Percentiles rank a stretch among this genome's conserved stretches.
Conservation (phyloP, 2,329 filamentous ascomycete genomes). For the Neonectria sp. region DNA sequence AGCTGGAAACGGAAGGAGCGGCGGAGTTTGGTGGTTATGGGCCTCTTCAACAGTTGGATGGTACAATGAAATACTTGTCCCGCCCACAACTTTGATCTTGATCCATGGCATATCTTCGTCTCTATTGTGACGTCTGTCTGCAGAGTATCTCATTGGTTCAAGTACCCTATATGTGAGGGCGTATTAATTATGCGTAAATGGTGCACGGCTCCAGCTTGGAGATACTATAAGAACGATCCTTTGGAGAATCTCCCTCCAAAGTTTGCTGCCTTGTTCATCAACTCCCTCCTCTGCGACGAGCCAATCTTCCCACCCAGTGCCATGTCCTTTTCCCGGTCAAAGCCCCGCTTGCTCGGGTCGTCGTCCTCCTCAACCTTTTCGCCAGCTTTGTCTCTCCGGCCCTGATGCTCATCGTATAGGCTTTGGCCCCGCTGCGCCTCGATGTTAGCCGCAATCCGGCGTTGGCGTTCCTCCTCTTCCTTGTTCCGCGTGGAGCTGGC, state of each 20-base stretch:
- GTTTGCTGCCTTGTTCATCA: constrained; percentile 84
- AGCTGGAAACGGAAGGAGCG: constrained; percentile 50
- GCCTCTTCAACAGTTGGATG: constrained; percentile 45
- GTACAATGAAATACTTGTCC: constrained; percentile 44
- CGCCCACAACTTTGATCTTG: constrained; percentile 15
- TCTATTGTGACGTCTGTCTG: constrained; percentile 18
- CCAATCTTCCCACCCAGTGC: constrained; percentile 80
- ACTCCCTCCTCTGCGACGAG: constrained; percentile 80
- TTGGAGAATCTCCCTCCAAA: constrained; percentile 88
- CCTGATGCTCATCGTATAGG: constrained; percentile 71
- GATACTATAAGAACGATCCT: constrained; percentile 72
- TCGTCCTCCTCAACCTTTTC: constrained; percentile 76
- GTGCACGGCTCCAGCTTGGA: not conserved
- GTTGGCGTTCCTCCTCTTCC: constrained; percentile 71
- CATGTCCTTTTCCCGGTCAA: constrained; percentile 97
- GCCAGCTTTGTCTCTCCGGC: constrained; percentile 48
- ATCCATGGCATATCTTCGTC: constrained; percentile 1
- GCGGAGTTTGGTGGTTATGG: constrained; percentile 53
- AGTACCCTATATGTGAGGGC: constrained; percentile 5
- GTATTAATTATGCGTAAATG: constrained; percentile 14
- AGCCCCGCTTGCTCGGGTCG: constrained; percentile 90
- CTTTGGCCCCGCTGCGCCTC: constrained; percentile 70
- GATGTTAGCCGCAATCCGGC: constrained; percentile 64
- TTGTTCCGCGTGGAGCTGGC: constrained; percentile 57
- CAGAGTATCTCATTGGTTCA: not conserved